These are phyloP conservation scores for Quercus alba DNA, from an alignment of 306 rosid species.

Conservation along the genomic window DNA sequence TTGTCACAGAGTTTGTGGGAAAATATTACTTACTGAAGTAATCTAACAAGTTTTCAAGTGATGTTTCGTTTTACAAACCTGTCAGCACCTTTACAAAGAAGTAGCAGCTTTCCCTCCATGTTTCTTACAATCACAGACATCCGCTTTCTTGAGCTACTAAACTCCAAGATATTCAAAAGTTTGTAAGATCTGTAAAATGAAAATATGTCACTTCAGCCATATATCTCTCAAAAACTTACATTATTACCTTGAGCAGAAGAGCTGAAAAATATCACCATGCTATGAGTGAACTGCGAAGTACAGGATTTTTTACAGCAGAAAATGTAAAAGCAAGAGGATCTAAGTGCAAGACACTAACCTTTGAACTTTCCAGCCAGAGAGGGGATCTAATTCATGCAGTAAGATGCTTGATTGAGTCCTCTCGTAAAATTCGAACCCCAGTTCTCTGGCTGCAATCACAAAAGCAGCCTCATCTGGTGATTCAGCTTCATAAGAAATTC, in stretches of 20 bases:
- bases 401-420: constrained; percentile 64
- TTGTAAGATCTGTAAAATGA: too few relatives aligned
- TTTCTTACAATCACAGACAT: too few relatives aligned
- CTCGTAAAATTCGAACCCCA: constrained; percentile 82
- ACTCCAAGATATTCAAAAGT: too few relatives aligned
- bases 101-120: too few relatives aligned
- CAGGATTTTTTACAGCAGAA: not conserved
- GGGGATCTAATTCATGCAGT: constrained; percentile 57
- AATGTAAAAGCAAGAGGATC: not conserved
- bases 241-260: not conserved
- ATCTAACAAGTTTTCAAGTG: too few relatives aligned
- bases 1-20: too few relatives aligned
- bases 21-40: too few relatives aligned
- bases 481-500: constrained; percentile 87
- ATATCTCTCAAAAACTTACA: too few relatives aligned
- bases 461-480: constrained; percentile 98
- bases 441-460: constrained; percentile 32
- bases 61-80: too few relatives aligned
- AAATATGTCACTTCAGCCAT: not conserved
- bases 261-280: not conserved
- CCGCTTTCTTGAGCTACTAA: too few relatives aligned
- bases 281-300: too few relatives aligned
- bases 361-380: constrained; percentile 23
- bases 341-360: constrained; percentile 48
- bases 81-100: too few relatives aligned